Evolutionary conservation across 331 rosid genomes (phyloP), one percentile per base, ranked within the genome.

Genomic region (Saraca asoca): DNA sequence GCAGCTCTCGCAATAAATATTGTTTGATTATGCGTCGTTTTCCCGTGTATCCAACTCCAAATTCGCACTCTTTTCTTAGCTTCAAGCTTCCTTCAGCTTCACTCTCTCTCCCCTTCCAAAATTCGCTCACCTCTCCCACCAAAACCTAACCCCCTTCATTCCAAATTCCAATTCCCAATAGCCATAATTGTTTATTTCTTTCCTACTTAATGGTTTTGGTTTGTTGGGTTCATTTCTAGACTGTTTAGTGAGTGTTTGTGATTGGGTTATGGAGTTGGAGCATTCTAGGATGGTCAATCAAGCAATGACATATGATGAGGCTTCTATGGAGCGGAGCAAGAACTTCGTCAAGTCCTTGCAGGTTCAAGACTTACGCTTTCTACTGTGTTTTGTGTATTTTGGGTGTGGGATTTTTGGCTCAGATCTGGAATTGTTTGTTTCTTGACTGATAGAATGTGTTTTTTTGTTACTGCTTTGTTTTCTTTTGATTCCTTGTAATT

Each of bases 251-350:
- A 2, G 7, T 7, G 52, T 58, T 45, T 39, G 31, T 15, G 43
- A 31, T 64, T 34, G 18, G 69, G 67, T 61, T 3, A 87, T 90
- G 96, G 97, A 88, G 74, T 48, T 39, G 10, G 43, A 39, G 43
- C 43, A 39, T 8, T 9, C 43, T 8, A 39, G 43, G 43, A 8
- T 74, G 38, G 79, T 60, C 69, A 76, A 74, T 64, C 80, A 89
- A 17, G 82, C 91, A 52, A 92, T 84, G 98, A 84, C 96, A 37
- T 87, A 15, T 6, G 24, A 15, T 19, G 24, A 50, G 55, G 55
- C 15, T 5, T 50, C 55, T 10, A 50, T 50, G 55, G 55, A 50
- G 55, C 9, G 31, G 12, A 50, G 55, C 55, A 50, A 50, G 55
- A 16, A 29, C 31, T 50, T 50, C 31, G 19, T 50, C 31, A 50